phyloP scores from a whole-genome alignment of 345 rosid genomes.

The Bruguiera parviflora region DNA sequence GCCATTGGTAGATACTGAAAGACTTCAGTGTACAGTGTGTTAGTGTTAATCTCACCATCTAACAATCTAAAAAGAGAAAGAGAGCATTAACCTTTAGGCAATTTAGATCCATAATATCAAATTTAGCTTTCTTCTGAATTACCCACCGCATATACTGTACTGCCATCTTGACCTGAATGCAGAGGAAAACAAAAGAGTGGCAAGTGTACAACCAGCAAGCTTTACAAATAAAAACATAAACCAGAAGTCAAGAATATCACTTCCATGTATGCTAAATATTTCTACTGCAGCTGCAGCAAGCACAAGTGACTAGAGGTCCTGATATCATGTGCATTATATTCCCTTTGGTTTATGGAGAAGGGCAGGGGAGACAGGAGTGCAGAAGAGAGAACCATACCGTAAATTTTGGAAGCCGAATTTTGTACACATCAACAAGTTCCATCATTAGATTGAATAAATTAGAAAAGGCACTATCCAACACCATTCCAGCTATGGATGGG shows the following conservation, averaged over 20 bases:
- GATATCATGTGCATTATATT: not conserved
- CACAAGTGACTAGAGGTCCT: not conserved
- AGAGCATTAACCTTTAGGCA: slow-evolving; percentile 27
- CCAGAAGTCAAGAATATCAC: not conserved
- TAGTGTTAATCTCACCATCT: not conserved
- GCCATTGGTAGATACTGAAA: not conserved
- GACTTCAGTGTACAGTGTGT: too few relatives aligned
- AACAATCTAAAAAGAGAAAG: too few relatives aligned
- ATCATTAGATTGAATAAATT: slow-evolving; percentile 35
- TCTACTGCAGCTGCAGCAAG: too few relatives aligned
- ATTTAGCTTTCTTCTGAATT: slow-evolving; percentile 36
- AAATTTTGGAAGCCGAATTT: slow-evolving; percentile 38
- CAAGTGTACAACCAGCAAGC: slow-evolving; percentile 9
- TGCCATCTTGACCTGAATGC: slow-evolving; percentile 35
- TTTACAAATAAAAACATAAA: not conserved
- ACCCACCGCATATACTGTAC: slow-evolving; percentile 36
- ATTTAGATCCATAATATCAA: slow-evolving; percentile 36
- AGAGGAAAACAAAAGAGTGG: slow-evolving; percentile 15
- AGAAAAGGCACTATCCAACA: slow-evolving; percentile 38
- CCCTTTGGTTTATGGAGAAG: not conserved
- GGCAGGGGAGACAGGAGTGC: not conserved
- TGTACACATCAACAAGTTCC: slow-evolving; percentile 37
- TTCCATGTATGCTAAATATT: not conserved
- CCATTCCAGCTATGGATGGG: slow-evolving; percentile 39
- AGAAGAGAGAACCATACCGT: slow-evolving; percentile 19